Base-by-base conservation (phyloP, 2,329 filamentous ascomycete genomes). In the Trichophaea hybrida region DNA sequence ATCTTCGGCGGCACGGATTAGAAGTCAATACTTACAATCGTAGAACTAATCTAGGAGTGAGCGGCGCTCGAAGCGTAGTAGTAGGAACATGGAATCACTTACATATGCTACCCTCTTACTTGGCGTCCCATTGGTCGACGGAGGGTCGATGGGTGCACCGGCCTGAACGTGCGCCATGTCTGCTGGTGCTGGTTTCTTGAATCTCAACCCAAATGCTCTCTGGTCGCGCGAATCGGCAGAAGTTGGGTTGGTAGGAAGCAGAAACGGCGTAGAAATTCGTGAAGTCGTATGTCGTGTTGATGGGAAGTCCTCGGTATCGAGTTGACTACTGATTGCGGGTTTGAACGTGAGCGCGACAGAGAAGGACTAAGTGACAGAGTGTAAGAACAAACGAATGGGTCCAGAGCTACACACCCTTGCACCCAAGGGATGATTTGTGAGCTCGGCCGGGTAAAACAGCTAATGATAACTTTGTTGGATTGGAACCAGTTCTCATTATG, bases 91-190 rank as follows among this genome's bases (percentile, higher is more conserved):
- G 48, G 34, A 37, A 40, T 24, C 7, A 66, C 67, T 63, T 34
- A 68, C 67, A 61, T 68, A 68, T 60, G 67, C 67, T 6, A 68
- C 67, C 55, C 67, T 62, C 55, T 68, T 68, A 52, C 64, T 66
- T 32, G 55, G 60, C 13, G 62, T 55, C 49, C 63, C 64, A 56
- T 65, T 67, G 12, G 61, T 63, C 35, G 66, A 61, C 49, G 66
- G 65, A 6, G 65, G 65, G 64, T 65, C 64, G 58, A 65, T 64
- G 38, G 64, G 64, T 35, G 64, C 62, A 44, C 57, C 58, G 50
- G 12, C 33, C 34, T 55, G 31, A 37, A 31, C 50, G 53, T 55
- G 13, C 15, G 38, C 13, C 53, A 55, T 55, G 15, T 32, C 34
- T 55, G 50, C 53, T 17, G 13, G 40, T 17, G 40, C 24, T 13